phyloP scores from a whole-genome alignment of 228 moss, liverwort and hornwort species.

The Sphagnum fallax region DNA sequence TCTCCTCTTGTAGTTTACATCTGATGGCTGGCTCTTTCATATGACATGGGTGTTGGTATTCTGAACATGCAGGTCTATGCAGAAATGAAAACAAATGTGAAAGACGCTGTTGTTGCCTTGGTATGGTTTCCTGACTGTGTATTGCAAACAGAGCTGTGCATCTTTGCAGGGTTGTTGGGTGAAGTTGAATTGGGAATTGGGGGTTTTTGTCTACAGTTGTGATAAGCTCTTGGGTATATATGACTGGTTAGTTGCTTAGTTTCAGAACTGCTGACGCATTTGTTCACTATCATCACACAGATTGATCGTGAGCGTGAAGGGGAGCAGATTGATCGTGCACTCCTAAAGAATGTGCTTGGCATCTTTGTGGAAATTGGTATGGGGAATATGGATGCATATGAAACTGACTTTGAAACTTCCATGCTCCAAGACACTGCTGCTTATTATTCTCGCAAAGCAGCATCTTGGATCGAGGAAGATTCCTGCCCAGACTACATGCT shows the following conservation, averaged over 20 bases:
- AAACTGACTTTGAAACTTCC: conserved; percentile 75
- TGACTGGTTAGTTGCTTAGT: too few species aligned
- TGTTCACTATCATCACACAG: conserved; percentile 20
- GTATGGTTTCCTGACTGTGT: conserved; percentile 18
- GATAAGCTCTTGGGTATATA: too few species aligned
- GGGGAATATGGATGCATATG: conserved; percentile 95
- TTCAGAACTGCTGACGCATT: too few species aligned
- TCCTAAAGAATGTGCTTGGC: conserved; percentile 94
- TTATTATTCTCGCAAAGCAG: conserved; percentile 88
- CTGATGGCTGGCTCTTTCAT: neutral
- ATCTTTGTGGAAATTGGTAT: conserved; percentile 99
- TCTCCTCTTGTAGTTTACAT: neutral
- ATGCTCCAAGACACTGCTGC: conserved; percentile 92
- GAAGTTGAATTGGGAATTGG: too few species aligned
- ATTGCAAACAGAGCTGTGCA: neutral
- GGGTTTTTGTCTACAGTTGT: too few species aligned
- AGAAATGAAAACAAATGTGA: conserved; percentile 96
- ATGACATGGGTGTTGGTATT: neutral
- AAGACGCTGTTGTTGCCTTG: conserved; percentile 94
- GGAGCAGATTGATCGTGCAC: conserved; percentile 95
- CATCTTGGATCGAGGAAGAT: conserved; percentile 98
- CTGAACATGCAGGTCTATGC: conserved; percentile 64
- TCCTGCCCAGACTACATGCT: conserved; percentile 99
- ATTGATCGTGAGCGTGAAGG: conserved; percentile 96
- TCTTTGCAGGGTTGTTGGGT: neutral